Evolutionary conservation across 2,329 filamentous ascomycete species (phyloP).

Genomic region (Trichoderma sp.): DNA sequence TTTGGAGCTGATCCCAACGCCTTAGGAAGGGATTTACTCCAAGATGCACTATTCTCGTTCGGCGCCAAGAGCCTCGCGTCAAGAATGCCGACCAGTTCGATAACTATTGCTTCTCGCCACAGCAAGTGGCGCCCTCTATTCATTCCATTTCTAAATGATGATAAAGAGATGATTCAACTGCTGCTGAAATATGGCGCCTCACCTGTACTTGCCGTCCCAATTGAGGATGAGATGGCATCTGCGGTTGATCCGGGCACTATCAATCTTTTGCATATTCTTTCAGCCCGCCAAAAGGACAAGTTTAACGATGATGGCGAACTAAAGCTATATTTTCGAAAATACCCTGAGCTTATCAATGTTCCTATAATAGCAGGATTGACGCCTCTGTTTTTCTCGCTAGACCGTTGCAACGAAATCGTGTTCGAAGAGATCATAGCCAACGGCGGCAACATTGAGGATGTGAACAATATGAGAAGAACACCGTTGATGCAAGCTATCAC

Average conservation of each 20-base stretch:
- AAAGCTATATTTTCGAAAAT: neutral
- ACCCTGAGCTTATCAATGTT: neutral
- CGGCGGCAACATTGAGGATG: conserved; percentile 2
- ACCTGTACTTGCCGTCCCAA: neutral
- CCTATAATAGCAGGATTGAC: neutral
- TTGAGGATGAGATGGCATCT: neutral
- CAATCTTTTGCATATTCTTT: conserved; percentile 16
- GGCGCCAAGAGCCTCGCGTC: neutral
- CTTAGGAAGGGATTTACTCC: neutral
- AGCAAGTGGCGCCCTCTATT: conserved; percentile 4
- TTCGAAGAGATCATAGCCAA: neutral
- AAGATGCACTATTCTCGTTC: too few relatives aligned
- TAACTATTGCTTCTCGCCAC: neutral
- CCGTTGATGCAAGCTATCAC: neutral
- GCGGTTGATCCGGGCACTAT: neutral
- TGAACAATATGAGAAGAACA: neutral
- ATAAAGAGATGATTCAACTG: neutral
- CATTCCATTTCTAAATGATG: conserved; percentile 1
- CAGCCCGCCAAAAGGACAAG: neutral
- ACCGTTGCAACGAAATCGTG: neutral
- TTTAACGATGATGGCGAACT: neutral
- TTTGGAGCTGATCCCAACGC: neutral
- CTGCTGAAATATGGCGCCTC: neutral
- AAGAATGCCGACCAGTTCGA: neutral
- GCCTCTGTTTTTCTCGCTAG: neutral